Base-by-base conservation (phyloP, 176 grass and related monocot genomes). In the Hsuehochloa calcarea region DNA sequence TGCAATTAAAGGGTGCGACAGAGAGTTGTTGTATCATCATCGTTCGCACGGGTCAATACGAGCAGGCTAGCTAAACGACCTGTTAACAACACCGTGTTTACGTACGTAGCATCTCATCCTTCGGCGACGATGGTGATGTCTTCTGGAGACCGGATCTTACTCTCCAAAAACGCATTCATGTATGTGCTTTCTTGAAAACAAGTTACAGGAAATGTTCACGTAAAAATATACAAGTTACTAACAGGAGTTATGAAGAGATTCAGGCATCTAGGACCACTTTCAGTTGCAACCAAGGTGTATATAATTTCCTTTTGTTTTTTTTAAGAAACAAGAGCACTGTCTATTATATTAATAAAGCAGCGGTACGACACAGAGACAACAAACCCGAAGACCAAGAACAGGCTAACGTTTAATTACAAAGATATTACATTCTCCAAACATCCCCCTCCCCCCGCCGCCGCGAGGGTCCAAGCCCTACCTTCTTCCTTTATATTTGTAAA, bases 1-100 rank as follows among this genome's bases (percentile, higher is more conserved):
- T 81, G 77, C 88, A 85, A 31, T 69, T 27, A 1, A 19, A 58
- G n/a, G n/a, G 34, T 41, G 70, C 34, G 62, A 75, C 70, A 80
- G 59, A n/a, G 38, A n/a, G 27, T 60, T 31, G 75, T 39, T 16
- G 39, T 13, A 38, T 55, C 35, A 26, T 22, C 68, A 22, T 29
- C 51, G 35, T 59, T 59, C 51, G 5, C 81, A 25, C 5, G 26
- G 58, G 79, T 82, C 71, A 82, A 76, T 11, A 49, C 12, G 17
- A 29, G 40, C 27, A 46, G 14, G 1, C 71, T 11, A 41, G 56
- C 20, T 29, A 8, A 67, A 55, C 61, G 1, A 9, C 47, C 3
- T 20, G 14, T 68, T 85, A 40, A 40, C n/a, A 1, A 25, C 47
- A 56, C 61, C 38, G 13, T 69, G 37, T 49, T 61, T 79, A 50